Base-by-base conservation (phyloP, 2,329 filamentous ascomycete species). In the Shiraia bambusicola region DNA sequence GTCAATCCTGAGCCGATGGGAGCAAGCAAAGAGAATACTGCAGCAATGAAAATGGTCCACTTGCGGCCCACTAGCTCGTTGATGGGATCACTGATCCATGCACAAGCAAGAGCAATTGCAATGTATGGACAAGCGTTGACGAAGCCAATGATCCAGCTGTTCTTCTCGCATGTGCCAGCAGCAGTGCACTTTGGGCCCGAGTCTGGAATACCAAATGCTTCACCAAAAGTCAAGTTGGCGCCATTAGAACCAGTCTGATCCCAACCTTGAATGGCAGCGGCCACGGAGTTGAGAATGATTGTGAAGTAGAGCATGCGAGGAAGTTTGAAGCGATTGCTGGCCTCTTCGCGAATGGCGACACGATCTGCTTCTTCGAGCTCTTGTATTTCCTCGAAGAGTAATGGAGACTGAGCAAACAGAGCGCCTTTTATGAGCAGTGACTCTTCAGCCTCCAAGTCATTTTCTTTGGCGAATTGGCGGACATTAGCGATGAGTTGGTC, bases 331-430 rank as follows among this genome's bases (percentile, higher is more conserved):
- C 82, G 83, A 71, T 88, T 80, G 7, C 78, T 72, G 15, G 77
- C 72, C 61, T 88, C 85, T 37, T 81, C 71, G 14, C 72, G 72
- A 12, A 92, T 71, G 6, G 72, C 74, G 6, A 74, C 67, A 39
- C 83, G 78, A 52, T 87, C 84, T 1, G 72, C 69, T n/a, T 83
- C 77, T 43, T 76, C 71, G 1, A 91, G 75, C 9, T 80, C 77
- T 39, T 80, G 71, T 35, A 89, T 76, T 13, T 77, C 72, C 43
- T 87, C 83, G 59, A 77, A 86, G 16, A 76, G 73, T 7, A 70
- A 70, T 0, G 86, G 86, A 49, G 83, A 80, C 64, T 88, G 85
- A 1, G 87, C 87, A 10, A 88, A 78, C 10, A 91, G 73, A 1
- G 87, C 88, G 19, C 58, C 61, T 35, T 63, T 63, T 43, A 79